Base-by-base conservation (phyloP, 257 asterid genomes). In the Euphrasia confusa region DNA sequence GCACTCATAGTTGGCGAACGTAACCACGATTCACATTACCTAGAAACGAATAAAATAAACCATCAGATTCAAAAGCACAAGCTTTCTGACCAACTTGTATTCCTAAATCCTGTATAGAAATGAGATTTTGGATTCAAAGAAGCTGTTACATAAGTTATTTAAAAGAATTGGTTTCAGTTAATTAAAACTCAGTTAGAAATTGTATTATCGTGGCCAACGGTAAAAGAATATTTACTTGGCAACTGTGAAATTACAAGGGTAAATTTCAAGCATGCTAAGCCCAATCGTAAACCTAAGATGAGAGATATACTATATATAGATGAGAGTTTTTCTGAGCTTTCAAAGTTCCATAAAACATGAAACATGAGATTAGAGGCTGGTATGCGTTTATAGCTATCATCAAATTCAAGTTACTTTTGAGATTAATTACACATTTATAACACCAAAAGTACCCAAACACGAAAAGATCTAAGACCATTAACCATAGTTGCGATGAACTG, bases 1-100 rank as follows among this genome's bases (percentile, higher is more conserved):
- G 74, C 97, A 93, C 68, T 96, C 57, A 81, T 62, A 66, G 96
- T 84, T 61, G 99, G 99, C 37, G 99, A 92, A 74, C n/a, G n/a
- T n/a, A n/a, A n/a, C 90, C 79, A 71, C 79, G 78, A 63, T 87
- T 97, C 68, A 74, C 80, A 75, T 21, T 21, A 21, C 24, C 24
- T 21, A 21, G 24, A 21, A 21, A 21, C 24, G 24, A 21, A 21
- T 21, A 21, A 21, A 21, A 21, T 1, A 66, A 78, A 75, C 57
- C 62, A 71, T 74, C 58, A 77, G 68, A 72, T 64, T 32, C 54
- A 71, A 26, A 45, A 64, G 3, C 17, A 50, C 7, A 50, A 15
- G 42, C 30, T 53, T 18, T 45, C 10, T 10, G 32, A 18, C 52
- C 8, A 15, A 58, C 60, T 52, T 39, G 45, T 54, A 30, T 61